Base-by-base conservation (phyloP, 1,284 basidiomycete species). In the Marasmius sp. region DNA sequence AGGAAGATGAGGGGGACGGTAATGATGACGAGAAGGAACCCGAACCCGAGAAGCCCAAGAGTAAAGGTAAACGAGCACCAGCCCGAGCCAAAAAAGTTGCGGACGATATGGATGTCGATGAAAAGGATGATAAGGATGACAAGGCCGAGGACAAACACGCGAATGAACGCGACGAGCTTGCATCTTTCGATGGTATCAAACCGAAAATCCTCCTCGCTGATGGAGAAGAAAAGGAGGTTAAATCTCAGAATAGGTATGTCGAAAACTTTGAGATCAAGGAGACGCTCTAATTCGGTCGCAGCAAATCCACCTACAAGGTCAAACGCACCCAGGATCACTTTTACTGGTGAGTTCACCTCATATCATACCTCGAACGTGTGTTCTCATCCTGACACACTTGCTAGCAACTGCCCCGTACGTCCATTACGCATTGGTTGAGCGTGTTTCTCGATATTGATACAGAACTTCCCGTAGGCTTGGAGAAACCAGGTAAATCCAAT, bases 301-400 rank as follows among this genome's bases (percentile, higher is more conserved):
- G 71, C 57, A 65, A 67, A 33, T 57, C 69, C 11, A 61, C 65
- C 14, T 74, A 74, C 60, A 71, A 70, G 52, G 61, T 67, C 63
- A 72, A 72, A 60, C 57, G 74, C 41, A 72, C 70, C 36, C 64
- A 62, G 47, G 70, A 70, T 59, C 75, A 76, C 64, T 81, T 77
- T 63, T 71, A 74, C 60, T 70, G 69, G 62, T 63, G n/a, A 41
- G 62, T 57, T 34, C 49, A 27, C 11, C 34, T 12, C 22, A 34
- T 36, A 9, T 10, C 47, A 41, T 55, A 67, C 66, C 18, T 70
- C 67, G 50, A 67, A 69, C 36, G 68, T 68, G 58, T 45, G 67
- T 57, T 18, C 49, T 8, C 16, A 8, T 8, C 6, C n/a, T 18
- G 8, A 20, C 16, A n/a, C 20, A 10, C 8, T 20, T n/a, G 16